phyloP scores from a whole-genome alignment of 129 eudicot genomes.

The Deinandra increscens region DNA sequence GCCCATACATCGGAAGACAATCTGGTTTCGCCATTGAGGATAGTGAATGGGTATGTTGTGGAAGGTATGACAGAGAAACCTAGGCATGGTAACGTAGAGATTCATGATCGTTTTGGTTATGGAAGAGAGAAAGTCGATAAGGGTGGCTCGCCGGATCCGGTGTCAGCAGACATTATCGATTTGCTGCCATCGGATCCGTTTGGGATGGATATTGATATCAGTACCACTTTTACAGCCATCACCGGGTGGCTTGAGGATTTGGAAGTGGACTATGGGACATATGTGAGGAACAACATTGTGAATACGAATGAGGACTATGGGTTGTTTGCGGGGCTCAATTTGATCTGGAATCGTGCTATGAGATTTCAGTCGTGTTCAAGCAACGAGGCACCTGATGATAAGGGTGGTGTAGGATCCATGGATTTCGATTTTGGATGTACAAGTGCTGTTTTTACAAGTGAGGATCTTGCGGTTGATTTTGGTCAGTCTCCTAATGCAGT shows the following conservation, averaged over 20 bases:
- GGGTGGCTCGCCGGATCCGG: slow-evolving; percentile 41
- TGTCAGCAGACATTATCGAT: slow-evolving; percentile 50
- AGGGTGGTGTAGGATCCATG: slow-evolving; percentile 30
- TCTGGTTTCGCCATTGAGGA: slow-evolving; percentile 54
- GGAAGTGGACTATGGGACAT: slow-evolving; percentile 52
- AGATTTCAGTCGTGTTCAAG: slow-evolving; percentile 44
- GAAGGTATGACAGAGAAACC: slow-evolving; percentile 49
- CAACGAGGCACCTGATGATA: slow-evolving; percentile 35
- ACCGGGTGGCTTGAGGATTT: slow-evolving; percentile 77
- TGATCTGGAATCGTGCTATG: slow-evolving; percentile 44
- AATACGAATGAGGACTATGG: slow-evolving; percentile 39
- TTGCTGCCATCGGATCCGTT: slow-evolving; percentile 86
- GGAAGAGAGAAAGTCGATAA: slow-evolving; percentile 46
- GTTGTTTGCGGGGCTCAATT: slow-evolving; percentile 51
- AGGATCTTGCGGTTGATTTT: slow-evolving; percentile 13
- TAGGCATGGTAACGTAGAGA: slow-evolving; percentile 30
- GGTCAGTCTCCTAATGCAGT: slow-evolving; percentile 4
- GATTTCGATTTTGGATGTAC: slow-evolving; percentile 31
- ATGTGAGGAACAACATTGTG: slow-evolving; percentile 32
- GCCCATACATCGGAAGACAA: slow-evolving; percentile 51
- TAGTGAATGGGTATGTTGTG: slow-evolving; percentile 46
- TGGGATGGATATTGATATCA: slow-evolving; percentile 67
- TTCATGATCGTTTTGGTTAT: slow-evolving; percentile 35
- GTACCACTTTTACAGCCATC: slow-evolving; percentile 66
- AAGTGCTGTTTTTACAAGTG: slow-evolving; percentile 11